These are phyloP conservation scores for Chalciporus pseudorubinellus DNA, from an alignment of 768 basidiomycete genomes.

Conservation along the genomic window DNA sequence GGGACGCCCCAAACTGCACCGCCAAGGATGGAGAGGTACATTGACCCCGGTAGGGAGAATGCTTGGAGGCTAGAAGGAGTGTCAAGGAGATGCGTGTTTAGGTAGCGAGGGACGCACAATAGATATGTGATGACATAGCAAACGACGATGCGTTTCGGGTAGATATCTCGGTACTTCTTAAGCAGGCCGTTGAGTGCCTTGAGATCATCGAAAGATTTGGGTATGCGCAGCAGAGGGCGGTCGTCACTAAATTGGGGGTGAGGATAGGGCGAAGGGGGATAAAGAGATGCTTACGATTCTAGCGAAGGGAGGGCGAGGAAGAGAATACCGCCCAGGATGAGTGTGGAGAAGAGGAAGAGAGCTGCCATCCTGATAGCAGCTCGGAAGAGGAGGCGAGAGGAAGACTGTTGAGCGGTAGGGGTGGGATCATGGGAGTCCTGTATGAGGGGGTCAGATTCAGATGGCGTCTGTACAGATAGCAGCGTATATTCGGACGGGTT, in stretches of 20 bases:
- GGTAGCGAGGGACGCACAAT: slow-evolving; percentile 59
- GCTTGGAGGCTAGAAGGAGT: slow-evolving; percentile 73
- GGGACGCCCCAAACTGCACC: slow-evolving; percentile 95
- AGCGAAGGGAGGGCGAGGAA: slow-evolving; percentile 79
- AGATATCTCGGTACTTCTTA: slow-evolving; percentile 90
- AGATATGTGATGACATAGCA: slow-evolving; percentile 90
- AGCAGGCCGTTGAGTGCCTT: slow-evolving; percentile 81
- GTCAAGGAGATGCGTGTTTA: slow-evolving; percentile 3
- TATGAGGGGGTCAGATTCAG: slow-evolving; percentile 16
- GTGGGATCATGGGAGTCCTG: slow-evolving; percentile 51
- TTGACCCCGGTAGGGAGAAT: slow-evolving; percentile 93
- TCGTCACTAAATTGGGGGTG: slow-evolving; percentile 57
- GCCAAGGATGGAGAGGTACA: slow-evolving; percentile 96
- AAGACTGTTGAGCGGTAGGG: slow-evolving; percentile 37
- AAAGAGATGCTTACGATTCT: slow-evolving; percentile 56
- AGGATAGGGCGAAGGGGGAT: slow-evolving; percentile 2
- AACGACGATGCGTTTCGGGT: slow-evolving; percentile 79
- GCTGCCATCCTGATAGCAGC: slow-evolving; percentile 82
- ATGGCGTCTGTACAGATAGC: slow-evolving; percentile 47
- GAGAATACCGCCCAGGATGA: slow-evolving; percentile 73
- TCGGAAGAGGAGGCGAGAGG: slow-evolving; percentile 64
- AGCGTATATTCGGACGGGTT: slow-evolving; percentile 63
- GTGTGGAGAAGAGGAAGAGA: slow-evolving; percentile 68
- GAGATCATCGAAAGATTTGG: slow-evolving; percentile 84
- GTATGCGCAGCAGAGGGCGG: slow-evolving; percentile 72